These are phyloP conservation scores for Plasmopara halstedii DNA, from an alignment of 352 stramenopile genomes.

Conservation along the genomic window DNA sequence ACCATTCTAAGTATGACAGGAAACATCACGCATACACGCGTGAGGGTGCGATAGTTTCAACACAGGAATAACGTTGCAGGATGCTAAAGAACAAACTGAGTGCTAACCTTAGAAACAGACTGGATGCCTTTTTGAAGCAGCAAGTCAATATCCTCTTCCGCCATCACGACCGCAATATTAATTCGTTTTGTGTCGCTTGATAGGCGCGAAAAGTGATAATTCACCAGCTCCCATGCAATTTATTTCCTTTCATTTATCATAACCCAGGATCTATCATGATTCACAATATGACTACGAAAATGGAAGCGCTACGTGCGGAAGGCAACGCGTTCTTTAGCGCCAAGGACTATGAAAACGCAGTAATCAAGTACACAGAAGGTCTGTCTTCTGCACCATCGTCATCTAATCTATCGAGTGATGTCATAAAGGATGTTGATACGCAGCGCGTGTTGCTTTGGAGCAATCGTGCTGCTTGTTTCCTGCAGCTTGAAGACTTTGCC, in stretches of 20 bases:
- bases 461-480: conserved; percentile 65
- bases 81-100: not conserved
- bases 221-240: conserved; percentile 12
- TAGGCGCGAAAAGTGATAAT: conserved; percentile 17
- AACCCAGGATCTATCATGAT: not conserved
- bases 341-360: conserved; percentile 51
- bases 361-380: conserved; percentile 62
- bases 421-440: conserved; percentile 11
- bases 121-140: conserved; percentile 72
- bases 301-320: conserved; percentile 58
- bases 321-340: conserved; percentile 72
- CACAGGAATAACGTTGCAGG: not conserved
- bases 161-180: conserved; percentile 24
- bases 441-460: conserved; percentile 64
- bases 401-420: conserved; percentile 9
- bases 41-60: not conserved
- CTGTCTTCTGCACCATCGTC: conserved; percentile 15
- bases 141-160: conserved; percentile 76
- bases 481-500: conserved; percentile 61
- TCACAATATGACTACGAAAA: conserved; percentile 13
- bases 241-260: conserved; percentile 4
- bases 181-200: conserved; percentile 8
- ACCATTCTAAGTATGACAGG: conserved; percentile 20
- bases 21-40: not conserved
- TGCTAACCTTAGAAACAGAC: conserved; percentile 37